phyloP scores from a whole-genome alignment of 441 rosid genomes.

The Syzygium malaccense region DNA sequence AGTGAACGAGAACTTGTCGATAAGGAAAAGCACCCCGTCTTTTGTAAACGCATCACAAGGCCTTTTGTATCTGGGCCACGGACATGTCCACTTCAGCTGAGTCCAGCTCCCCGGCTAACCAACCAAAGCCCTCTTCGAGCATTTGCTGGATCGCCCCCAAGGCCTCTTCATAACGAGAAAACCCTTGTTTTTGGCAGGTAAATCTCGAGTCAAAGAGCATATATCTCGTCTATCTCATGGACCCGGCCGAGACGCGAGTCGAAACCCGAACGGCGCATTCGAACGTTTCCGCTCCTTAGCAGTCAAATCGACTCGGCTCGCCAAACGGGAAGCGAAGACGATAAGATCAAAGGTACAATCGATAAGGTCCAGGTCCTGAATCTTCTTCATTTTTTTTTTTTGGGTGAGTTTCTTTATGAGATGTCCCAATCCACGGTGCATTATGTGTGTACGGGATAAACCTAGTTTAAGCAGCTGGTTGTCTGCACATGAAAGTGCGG shows the following conservation, averaged over 20 bases:
- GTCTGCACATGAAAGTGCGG: background rate
- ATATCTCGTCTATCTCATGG: background rate
- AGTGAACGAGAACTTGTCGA: background rate
- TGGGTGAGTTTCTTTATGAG: background rate
- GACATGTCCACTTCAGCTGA: background rate
- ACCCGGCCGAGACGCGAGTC: background rate
- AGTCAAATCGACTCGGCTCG: background rate
- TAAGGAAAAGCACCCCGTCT: background rate
- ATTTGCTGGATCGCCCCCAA: background rate
- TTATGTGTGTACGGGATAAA: background rate
- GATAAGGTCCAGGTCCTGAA: background rate
- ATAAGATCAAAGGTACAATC: background rate
- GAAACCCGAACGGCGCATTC: background rate
- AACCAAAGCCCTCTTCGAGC: background rate
- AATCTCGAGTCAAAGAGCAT: background rate
- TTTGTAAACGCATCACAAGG: background rate
- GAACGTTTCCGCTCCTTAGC: background rate
- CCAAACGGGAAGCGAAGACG: background rate
- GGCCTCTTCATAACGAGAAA: background rate
- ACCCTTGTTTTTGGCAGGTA: background rate
- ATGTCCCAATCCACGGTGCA: background rate
- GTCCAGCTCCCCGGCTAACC: background rate
- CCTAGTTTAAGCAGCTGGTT: background rate
- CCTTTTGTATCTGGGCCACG: background rate
- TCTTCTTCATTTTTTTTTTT: background rate